Percentiles rank a stretch among this genome's conserved stretches.
Conservation (phyloP, 805 yeast genomes). For the Metschnikowia proteae region DNA sequence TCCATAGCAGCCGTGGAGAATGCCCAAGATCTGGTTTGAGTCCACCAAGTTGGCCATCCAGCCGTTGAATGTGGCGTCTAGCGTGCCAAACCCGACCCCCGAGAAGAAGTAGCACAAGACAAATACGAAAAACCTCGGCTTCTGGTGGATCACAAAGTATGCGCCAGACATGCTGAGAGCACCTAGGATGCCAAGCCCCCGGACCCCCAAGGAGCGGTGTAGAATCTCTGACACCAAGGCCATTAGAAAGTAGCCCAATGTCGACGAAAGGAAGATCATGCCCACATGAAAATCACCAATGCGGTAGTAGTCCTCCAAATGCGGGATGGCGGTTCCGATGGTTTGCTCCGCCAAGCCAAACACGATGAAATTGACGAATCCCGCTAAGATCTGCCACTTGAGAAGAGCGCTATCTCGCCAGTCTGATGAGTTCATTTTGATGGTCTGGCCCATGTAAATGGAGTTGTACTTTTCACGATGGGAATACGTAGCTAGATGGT, state of each 20-base stretch:
- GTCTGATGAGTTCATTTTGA: constrained; percentile 37
- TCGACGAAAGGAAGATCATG: constrained; percentile 48
- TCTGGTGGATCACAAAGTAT: constrained; percentile 36
- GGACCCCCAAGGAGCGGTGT: constrained; percentile 45
- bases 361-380: constrained; percentile 39
- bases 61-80: constrained; percentile 54
- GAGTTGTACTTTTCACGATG: constrained; percentile 14
- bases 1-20: constrained; percentile 52
- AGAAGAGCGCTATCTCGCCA: constrained; percentile 36
- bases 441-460: constrained; percentile 24
- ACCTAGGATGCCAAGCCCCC: constrained; percentile 42
- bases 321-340: constrained; percentile 56
- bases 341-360: constrained; percentile 61
- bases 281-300: constrained; percentile 49
- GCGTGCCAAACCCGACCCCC: constrained; percentile 56
- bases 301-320: constrained; percentile 43
- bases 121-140: constrained; percentile 42
- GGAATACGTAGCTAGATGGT: constrained; percentile 9
- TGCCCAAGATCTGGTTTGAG: constrained; percentile 48
- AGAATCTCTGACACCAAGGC: constrained; percentile 46
- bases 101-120: constrained; percentile 35
- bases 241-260: constrained; percentile 52
- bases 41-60: constrained; percentile 48
- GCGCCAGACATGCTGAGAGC: constrained; percentile 30
- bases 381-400: constrained; percentile 40